Evolutionary conservation across 2,329 filamentous ascomycete genomes (phyloP), one percentile per base, ranked within the genome.

Genomic region (Plenodomus tracheiphilus): DNA sequence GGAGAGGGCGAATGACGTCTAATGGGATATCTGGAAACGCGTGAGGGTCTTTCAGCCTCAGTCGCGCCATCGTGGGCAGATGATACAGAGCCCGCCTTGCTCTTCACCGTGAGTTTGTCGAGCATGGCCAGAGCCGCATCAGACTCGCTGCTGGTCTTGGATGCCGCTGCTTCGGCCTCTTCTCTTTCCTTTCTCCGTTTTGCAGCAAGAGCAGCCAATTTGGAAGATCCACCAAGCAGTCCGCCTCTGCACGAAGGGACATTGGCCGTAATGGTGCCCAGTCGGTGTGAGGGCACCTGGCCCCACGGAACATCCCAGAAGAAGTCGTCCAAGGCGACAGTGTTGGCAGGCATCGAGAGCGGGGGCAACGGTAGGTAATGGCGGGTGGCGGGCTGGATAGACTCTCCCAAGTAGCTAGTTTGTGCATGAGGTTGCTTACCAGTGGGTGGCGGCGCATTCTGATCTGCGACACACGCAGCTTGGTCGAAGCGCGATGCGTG

Each of bases 261-360:
- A 35, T 85, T 79, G 41, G 88, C 74, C 32, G 92, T 81, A 15
- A 87, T 79, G 15, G 78, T 69, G 32, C 87, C 82, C 58, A 82
- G 80, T 22, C 89, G 84, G 39, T 87, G 73, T 34, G 73, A 61
- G 18, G 91, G 89, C 10, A 93, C 77, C 43, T 86, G 81, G 45
- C 91, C 79, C 93, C 94, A 99, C 1, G 92, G 89, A 66, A 88
- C 88, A 66, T 96, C 92, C 64, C 79, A 75, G 70, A 97, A 99
- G 72, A 92, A 89, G 32, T 82, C 78, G 49, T 77, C 71, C 46
- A 79, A 75, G 41, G 21, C 48, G 44, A 41, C 48, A 51, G 48
- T 44, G 51, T 46, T 48, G 40, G 53, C 43, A 50, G 60, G 57
- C 55, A 62, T 58, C 47, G 55, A 51, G 11, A 49, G 34, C 75